Base-by-base conservation (phyloP, 2,329 filamentous ascomycete genomes). In the Ceratocystis ficicola region DNA sequence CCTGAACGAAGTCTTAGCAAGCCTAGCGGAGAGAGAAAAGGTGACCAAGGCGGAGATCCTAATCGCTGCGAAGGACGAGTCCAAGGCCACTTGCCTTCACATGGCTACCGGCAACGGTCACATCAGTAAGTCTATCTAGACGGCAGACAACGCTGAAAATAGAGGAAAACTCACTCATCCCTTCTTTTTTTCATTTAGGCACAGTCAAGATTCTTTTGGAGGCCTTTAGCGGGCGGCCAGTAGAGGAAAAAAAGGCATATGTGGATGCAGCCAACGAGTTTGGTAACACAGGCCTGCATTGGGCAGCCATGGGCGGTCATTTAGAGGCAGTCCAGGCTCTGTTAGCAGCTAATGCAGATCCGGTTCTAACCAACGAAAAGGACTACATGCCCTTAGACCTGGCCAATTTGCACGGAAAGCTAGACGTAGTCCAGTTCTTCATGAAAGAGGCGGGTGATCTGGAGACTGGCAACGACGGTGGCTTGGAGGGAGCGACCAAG, bases 91-190 rank as follows among this genome's bases (percentile, higher is more conserved):
- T 69, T 88, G 87, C 60, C 76, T 97, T 72, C 94, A 99, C 76
- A 96, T 95, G 84, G 90, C 92, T 6, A 86, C 90, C 28, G 94
- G 90, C 30, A 99, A 99, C 73, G 93, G 93, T 1, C 87, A 96
- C 73, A 72, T 83, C 68, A 88, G 90, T 92, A 81, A 71, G 78
- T 65, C 30, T 41, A 46, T 36, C 25, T 41, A 30, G 5, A 10
- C n/a, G 17, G 22, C 28, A 20, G 7, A 1, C 1, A 30, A 3
- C 10, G 36, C 12, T 65, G 5, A 28, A n/a, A 20, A 20, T 22
- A 44, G 41, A 44, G 28, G 5, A 52, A 36, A 41, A 30, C 57
- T 28, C 44, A 44, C 63, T 22, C 69, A 52, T 25, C 2, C 22
- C 48, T 25, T 62, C 25, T 28, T 44, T 44, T 7, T 8, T 4